phyloP scores from a whole-genome alignment of 805 yeast genomes.

The Ogataea corticis region DNA sequence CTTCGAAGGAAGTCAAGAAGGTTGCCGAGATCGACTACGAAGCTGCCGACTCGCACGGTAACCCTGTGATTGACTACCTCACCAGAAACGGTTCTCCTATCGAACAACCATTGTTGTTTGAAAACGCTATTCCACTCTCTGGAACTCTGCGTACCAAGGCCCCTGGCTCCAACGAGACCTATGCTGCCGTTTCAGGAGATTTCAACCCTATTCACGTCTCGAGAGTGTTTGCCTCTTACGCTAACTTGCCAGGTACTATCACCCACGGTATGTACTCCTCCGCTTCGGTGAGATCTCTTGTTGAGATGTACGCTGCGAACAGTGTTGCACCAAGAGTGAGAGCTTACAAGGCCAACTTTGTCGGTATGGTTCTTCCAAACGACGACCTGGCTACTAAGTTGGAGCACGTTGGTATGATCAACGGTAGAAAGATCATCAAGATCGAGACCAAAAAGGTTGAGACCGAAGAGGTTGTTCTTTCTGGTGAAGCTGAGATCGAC shows the following conservation, averaged over 20 bases:
- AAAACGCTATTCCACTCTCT: constrained; percentile 83
- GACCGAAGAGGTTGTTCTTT: constrained; percentile 72
- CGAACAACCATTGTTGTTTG: constrained; percentile 91
- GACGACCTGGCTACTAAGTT: constrained; percentile 82
- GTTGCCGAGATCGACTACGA: constrained; percentile 83
- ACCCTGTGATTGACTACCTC: constrained; percentile 95
- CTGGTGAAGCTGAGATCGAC: constrained; percentile 98
- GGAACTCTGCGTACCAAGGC: constrained; percentile 69
- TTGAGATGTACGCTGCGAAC: constrained; percentile 98
- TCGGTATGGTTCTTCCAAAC: constrained; percentile 97
- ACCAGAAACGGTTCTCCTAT: constrained; percentile 88
- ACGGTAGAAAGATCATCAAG: constrained; percentile 96
- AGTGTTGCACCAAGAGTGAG: constrained; percentile 94
- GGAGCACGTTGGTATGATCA: constrained; percentile 98
- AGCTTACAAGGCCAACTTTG: constrained; percentile 87
- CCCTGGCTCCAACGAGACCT: constrained; percentile 94
- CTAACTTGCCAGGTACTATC: constrained; percentile 93
- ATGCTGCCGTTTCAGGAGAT: constrained; percentile 97
- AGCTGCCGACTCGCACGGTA: constrained; percentile 93
- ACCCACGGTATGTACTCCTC: constrained; percentile 99
- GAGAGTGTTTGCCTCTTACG: constrained; percentile 90
- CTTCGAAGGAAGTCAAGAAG: constrained; percentile 85
- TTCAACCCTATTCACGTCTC: constrained; percentile 98
- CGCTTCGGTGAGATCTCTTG: constrained; percentile 91
- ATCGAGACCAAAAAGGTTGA: constrained; percentile 85